A percentile compares a stretch with the other conserved stretches of the same genome.
Conservation (phyloP, 805 yeast species). For the Candida glaebosa region DNA sequence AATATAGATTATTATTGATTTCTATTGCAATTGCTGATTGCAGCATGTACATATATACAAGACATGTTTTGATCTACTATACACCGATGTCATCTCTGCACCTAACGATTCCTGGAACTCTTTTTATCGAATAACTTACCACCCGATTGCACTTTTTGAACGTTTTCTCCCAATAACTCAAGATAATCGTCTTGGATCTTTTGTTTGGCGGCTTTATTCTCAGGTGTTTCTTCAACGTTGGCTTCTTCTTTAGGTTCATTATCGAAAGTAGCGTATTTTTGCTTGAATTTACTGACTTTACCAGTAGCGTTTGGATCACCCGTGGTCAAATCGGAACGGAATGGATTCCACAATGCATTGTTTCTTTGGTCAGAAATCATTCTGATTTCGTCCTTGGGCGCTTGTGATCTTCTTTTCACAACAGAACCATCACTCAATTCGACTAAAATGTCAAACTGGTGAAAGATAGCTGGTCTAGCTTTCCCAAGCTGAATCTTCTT, state of each 20-base stretch:
- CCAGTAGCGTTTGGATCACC: slow-evolving; percentile 84
- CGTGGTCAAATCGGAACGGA: slow-evolving; percentile 69
- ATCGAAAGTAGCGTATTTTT: slow-evolving; percentile 50
- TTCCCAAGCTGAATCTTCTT: slow-evolving; percentile 73
- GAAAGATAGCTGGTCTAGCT: slow-evolving; percentile 90
- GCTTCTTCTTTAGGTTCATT: slow-evolving; percentile 12
- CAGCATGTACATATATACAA: slow-evolving; percentile 7
- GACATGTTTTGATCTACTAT: slow-evolving; percentile 1
- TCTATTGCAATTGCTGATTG: no score
- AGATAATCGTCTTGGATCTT: slow-evolving; percentile 46
- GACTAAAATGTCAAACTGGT: slow-evolving; percentile 85
- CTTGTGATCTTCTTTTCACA: slow-evolving; percentile 74
- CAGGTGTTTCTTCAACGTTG: slow-evolving; percentile 6
- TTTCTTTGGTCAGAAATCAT: slow-evolving; percentile 88
- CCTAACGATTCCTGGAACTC: slow-evolving; percentile 37
- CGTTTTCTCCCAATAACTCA: slow-evolving; percentile 58
- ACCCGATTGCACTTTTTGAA: slow-evolving; percentile 52
- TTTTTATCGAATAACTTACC: slow-evolving; percentile 50
- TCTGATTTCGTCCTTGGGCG: slow-evolving; percentile 82
- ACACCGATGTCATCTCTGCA: slow-evolving; percentile 4
- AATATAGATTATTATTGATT: not conserved
- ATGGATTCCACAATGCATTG: slow-evolving; percentile 83
- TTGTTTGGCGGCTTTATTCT: slow-evolving; percentile 8
- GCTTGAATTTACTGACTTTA: slow-evolving; percentile 69
- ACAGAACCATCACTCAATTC: slow-evolving; percentile 95